Evolutionary conservation across 352 stramenopile genomes (phyloP), one percentile per base, ranked within the genome.

Genomic region (Phytophthora vignae): DNA sequence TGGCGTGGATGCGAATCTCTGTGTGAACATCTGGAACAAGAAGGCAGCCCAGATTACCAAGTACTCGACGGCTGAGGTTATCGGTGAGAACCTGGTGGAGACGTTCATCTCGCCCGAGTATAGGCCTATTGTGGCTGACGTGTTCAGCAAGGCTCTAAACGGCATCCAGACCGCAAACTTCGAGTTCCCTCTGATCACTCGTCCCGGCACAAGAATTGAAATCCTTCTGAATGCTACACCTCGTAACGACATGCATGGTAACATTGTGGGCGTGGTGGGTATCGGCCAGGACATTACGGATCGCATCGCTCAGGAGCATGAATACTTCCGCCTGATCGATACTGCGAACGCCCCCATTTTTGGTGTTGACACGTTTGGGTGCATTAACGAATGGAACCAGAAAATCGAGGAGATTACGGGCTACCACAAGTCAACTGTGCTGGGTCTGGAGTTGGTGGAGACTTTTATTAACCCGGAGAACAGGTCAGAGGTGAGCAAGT

Each of bases 11-110:
- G 76, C 77, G 0, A 85, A 95, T 46, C 76, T 96, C 5, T 93
- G 88, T 49, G 92, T 97, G 12, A 97, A 97, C 64, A 97, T 97
- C 67, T 96, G 93, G 93, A 98, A 98, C 77, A 88, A 97, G 59
- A 97, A 97, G 68, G 92, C 90, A 11, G 88, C 85, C 0, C 83
- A 98, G 50, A 93, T 98, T 63, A 96, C 92, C 21, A 87, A 94
- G 42, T 93, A 95, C 74, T 82, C 82, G 12, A 93, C 81, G 3
- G 76, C 81, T 22, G 89, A 97, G 64, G 89, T 95, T 0, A 91
- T 94, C 46, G 85, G 87, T 21, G 84, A 94, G 72, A 92, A 92
- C 59, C 60, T 96, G 25, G 88, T 96, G 2, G 86, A 92, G 67
- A 94, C 84, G 27, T 97, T 97, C 69, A 94, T 95, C 49, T 92